phyloP scores from a whole-genome alignment of 352 stramenopile species.

The Globisporangium rhizosaccharum region DNA sequence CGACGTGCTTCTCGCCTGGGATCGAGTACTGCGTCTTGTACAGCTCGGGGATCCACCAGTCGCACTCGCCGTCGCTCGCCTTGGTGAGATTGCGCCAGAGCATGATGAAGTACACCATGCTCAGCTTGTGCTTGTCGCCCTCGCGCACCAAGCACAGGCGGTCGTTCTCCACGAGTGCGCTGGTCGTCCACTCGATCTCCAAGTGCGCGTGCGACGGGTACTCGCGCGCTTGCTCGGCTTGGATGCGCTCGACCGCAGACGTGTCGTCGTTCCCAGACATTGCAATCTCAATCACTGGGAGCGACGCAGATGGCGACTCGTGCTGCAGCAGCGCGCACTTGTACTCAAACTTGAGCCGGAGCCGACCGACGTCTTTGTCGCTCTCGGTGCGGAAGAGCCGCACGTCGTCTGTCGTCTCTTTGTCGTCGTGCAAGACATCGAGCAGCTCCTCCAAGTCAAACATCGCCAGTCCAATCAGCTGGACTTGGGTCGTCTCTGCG shows the following conservation, averaged over 20 bases:
- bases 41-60: slow-evolving; percentile 38
- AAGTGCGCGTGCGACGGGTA: slow-evolving; percentile 37
- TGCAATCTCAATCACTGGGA: slow-evolving; percentile 21
- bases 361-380: slow-evolving; percentile 30
- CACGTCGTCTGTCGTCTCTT: slow-evolving; percentile 33
- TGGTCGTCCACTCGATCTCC: slow-evolving; percentile 33
- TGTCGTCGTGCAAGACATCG: slow-evolving; percentile 41
- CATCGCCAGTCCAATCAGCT: slow-evolving; percentile 38
- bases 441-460: slow-evolving; percentile 40
- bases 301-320: slow-evolving; percentile 4
- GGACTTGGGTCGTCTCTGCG: slow-evolving; percentile 4
- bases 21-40: slow-evolving; percentile 25
- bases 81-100: slow-evolving; percentile 20
- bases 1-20: slow-evolving; percentile 13
- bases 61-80: slow-evolving; percentile 8
- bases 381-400: slow-evolving; percentile 27
- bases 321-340: slow-evolving; percentile 34
- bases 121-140: slow-evolving; percentile 29
- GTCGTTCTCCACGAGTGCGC: slow-evolving; percentile 21
- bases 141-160: slow-evolving; percentile 41
- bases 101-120: slow-evolving; percentile 36
- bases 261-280: slow-evolving; percentile 27
- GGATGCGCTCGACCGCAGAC: background rate
- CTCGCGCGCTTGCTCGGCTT: slow-evolving; percentile 20
- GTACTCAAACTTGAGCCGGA: slow-evolving; percentile 42